Percentiles rank a stretch among this genome's conserved stretches.
Evolutionary conservation across 129 eudicot species (phyloP).

Genomic region (Flaveria linearis): DNA sequence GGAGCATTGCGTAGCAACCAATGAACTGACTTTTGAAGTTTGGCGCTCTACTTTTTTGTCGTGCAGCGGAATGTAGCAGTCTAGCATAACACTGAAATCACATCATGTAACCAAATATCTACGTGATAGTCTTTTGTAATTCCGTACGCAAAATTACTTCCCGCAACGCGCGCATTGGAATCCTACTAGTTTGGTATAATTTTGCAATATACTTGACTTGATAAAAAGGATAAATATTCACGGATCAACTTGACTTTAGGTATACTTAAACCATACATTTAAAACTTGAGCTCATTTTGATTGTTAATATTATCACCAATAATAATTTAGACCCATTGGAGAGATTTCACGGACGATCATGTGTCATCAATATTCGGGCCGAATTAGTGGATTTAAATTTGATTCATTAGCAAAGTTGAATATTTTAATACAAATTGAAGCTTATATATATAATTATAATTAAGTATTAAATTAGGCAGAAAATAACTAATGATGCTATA

Average conservation of each 20-base stretch:
- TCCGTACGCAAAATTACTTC: too few species aligned
- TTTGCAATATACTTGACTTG: too few species aligned
- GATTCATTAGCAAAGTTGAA: not conserved
- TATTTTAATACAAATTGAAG: not conserved
- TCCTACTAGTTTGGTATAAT: too few species aligned
- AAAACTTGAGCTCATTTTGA: not conserved
- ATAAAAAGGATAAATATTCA: not conserved
- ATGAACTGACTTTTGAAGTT: too few species aligned
- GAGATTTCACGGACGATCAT: not conserved
- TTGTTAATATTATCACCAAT: not conserved
- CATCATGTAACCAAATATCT: too few species aligned
- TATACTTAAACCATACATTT: not conserved
- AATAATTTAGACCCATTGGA: not conserved
- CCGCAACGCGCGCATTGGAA: too few species aligned
- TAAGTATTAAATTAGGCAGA: not conserved
- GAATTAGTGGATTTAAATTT: constrained; percentile 9
- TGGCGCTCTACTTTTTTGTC: too few species aligned
- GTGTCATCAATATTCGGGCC: constrained; percentile 1
- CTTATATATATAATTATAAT: not conserved
- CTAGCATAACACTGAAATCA: too few species aligned
- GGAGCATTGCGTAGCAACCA: too few species aligned
- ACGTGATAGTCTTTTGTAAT: too few species aligned
- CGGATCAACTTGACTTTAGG: not conserved
- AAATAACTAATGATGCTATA: constrained; percentile 5
- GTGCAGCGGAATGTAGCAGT: too few species aligned